These are phyloP conservation scores for Russula griseocarnosa DNA, from an alignment of 768 basidiomycete genomes.

Conservation along the genomic window DNA sequence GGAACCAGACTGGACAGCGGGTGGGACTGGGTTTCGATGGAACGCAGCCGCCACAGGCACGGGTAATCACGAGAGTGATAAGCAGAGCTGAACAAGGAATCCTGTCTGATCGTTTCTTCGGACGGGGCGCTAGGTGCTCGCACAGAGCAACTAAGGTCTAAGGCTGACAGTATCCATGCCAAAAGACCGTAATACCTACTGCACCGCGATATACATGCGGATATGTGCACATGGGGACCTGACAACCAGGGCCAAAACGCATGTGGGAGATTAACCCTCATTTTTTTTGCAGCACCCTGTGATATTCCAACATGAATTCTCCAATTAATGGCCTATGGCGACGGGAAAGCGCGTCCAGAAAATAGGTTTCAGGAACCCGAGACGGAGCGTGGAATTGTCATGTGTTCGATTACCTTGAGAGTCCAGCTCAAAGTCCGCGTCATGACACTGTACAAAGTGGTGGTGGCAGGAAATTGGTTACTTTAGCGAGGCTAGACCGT, in stretches of 20 bases:
- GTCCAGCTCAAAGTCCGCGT: constrained; percentile 48
- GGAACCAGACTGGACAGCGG: constrained; percentile 19
- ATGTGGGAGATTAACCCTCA: constrained; percentile 50
- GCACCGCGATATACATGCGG: constrained; percentile 30
- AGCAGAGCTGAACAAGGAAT: constrained; percentile 3
- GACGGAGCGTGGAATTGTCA: constrained; percentile 36
- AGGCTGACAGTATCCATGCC: constrained; percentile 34
- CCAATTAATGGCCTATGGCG: neutral
- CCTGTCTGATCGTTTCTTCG: constrained; percentile 17
- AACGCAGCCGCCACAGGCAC: constrained; percentile 23
- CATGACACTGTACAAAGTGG: neutral
- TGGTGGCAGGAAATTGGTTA: neutral
- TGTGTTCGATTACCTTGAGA: constrained; percentile 52
- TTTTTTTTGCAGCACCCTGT: constrained; percentile 55
- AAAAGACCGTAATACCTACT: constrained; percentile 34
- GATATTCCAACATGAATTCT: constrained; percentile 32
- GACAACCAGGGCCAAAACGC: constrained; percentile 42
- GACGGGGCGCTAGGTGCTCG: constrained; percentile 24
- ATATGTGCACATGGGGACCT: constrained; percentile 34
- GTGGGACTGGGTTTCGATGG: neutral
- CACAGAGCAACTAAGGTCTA: constrained; percentile 25
- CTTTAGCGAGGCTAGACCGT: neutral
- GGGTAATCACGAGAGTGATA: constrained; percentile 10
- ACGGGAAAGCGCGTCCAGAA: constrained; percentile 42
- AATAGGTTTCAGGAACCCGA: neutral